Conservation (phyloP, 768 basidiomycete genomes). For the Boletus rubropictus region DNA sequence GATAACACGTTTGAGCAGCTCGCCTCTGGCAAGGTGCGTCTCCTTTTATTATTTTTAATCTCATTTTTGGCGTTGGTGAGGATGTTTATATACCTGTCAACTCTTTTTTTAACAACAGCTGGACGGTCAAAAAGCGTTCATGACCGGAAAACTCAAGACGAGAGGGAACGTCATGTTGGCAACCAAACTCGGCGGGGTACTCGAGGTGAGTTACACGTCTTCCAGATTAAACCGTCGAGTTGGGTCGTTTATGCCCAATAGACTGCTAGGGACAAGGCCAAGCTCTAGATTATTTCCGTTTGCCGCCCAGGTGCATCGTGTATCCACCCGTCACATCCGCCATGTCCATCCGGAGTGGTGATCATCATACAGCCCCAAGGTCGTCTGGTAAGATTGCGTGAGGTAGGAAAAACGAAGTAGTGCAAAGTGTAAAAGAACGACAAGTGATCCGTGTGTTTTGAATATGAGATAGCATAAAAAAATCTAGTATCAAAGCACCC, state of each 20-base stretch:
- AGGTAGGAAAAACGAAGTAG: neutral
- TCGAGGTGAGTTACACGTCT: slow-evolving; percentile 53
- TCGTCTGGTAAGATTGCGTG: neutral
- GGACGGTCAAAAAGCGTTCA: slow-evolving; percentile 92
- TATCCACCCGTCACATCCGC: neutral
- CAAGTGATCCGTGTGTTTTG: slow-evolving; percentile 2
- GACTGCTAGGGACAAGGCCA: slow-evolving; percentile 37
- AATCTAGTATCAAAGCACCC: slow-evolving; percentile 53
- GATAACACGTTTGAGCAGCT: slow-evolving; percentile 73
- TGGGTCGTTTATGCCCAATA: slow-evolving; percentile 4
- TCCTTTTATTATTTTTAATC: no score
- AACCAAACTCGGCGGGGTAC: slow-evolving; percentile 79
- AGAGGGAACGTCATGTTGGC: slow-evolving; percentile 92
- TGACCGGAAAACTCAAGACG: slow-evolving; percentile 91
- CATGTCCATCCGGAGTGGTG: slow-evolving; percentile 13
- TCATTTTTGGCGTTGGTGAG: neutral
- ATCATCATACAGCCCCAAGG: slow-evolving; percentile 15
- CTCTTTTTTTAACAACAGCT: slow-evolving; percentile 38
- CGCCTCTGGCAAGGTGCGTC: slow-evolving; percentile 61
- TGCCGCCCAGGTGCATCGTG: neutral
- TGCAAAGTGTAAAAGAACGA: slow-evolving; percentile 5
- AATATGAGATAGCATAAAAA: neutral
- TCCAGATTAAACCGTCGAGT: neutral
- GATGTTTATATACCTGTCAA: neutral
- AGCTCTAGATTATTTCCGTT: slow-evolving; percentile 29